These are phyloP conservation scores for Lactarius hengduanensis DNA, from an alignment of 768 basidiomycete genomes.

Conservation along the genomic window DNA sequence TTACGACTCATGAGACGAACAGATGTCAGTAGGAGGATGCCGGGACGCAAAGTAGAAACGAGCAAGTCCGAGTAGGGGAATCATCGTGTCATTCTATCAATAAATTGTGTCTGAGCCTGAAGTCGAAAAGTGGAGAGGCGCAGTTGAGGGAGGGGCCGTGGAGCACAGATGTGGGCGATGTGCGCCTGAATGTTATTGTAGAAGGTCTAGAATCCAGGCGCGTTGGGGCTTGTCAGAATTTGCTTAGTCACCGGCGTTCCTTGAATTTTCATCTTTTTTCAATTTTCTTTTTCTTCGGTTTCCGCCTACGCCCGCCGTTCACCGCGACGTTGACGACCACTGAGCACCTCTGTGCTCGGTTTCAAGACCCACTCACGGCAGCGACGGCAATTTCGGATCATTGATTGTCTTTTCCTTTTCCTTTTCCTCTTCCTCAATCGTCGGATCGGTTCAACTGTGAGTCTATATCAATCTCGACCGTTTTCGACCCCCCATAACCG, in stretches of 20 bases:
- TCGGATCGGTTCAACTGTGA: conserved; percentile 8
- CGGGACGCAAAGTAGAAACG: not conserved
- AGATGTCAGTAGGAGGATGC: not conserved
- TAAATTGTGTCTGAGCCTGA: not conserved
- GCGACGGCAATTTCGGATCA: conserved; percentile 3
- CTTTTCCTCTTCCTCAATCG: not conserved
- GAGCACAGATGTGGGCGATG: not conserved
- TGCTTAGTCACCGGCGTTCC: conserved; percentile 14
- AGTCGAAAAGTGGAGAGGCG: not conserved
- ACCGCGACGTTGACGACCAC: conserved; percentile 18
- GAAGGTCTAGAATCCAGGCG: not conserved
- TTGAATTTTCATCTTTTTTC: not conserved
- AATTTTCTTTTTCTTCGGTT: not conserved
- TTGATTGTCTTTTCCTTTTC: not conserved
- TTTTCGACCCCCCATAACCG: not conserved
- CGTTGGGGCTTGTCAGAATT: too few species aligned
- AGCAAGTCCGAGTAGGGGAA: not conserved
- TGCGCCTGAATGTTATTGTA: not conserved
- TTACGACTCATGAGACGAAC: not conserved
- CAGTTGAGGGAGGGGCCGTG: conserved; percentile 3
- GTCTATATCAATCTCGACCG: conserved; percentile 14
- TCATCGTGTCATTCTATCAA: not conserved
- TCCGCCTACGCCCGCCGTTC: conserved; percentile 11
- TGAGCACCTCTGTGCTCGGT: not conserved
- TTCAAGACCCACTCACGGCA: conserved; percentile 13